Conservation (phyloP, 2,329 filamentous ascomycete species). For the Pseudopyrenochaeta lycopersici region DNA sequence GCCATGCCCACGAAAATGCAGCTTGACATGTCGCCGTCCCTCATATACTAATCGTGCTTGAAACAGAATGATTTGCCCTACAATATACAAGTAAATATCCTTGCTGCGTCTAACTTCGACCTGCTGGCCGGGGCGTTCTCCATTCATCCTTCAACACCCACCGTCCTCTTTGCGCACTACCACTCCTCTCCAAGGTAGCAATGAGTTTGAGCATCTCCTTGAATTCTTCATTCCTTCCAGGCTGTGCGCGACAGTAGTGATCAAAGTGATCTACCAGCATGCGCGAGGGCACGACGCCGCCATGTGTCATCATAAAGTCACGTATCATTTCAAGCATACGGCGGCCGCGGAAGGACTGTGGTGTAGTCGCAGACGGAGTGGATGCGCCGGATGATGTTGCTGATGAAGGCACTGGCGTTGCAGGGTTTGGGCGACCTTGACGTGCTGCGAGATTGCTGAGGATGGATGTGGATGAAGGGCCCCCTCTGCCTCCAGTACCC, state of each 20-base stretch:
- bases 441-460: constrained; percentile 55
- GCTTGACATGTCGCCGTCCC: background rate
- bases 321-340: constrained; percentile 68
- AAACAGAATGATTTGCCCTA: background rate
- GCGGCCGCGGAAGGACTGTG: constrained; percentile 43
- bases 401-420: constrained; percentile 12
- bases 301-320: constrained; percentile 79
- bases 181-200: constrained; percentile 71
- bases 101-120: background rate
- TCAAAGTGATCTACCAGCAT: constrained; percentile 92
- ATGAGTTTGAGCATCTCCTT: constrained; percentile 81
- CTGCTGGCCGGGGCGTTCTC: constrained; percentile 22
- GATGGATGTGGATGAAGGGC: constrained; percentile 53
- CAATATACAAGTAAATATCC: background rate
- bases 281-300: constrained; percentile 81
- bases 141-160: constrained; percentile 69
- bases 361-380: constrained; percentile 37
- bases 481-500: constrained; percentile 45
- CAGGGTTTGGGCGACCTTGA: constrained; percentile 42
- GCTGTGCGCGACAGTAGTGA: constrained; percentile 73
- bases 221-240: constrained; percentile 76
- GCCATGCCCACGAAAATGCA: background rate
- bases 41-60: background rate
- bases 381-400: constrained; percentile 35
- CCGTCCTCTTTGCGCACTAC: constrained; percentile 58